Percentiles rank a stretch among this genome's conserved stretches.
These are phyloP conservation scores for Hypoxylon sp. DNA, from an alignment of 2,329 filamentous ascomycete genomes.

Conservation along the genomic window DNA sequence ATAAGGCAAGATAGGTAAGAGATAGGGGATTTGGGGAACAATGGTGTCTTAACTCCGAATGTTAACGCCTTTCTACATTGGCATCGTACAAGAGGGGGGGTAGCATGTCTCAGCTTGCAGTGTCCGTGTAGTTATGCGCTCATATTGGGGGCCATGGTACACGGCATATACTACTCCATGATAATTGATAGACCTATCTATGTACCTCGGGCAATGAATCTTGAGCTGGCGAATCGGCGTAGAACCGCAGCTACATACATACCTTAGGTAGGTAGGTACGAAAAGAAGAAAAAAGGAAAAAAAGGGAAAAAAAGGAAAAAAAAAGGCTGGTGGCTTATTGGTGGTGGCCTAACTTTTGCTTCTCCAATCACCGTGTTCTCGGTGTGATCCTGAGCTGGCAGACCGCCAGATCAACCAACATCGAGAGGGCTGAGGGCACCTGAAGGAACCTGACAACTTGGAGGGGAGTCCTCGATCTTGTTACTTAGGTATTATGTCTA, in stretches of 20 bases:
- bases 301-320: not conserved
- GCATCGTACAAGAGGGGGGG: not conserved
- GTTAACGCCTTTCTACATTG: not conserved
- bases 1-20: not conserved
- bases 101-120: not conserved
- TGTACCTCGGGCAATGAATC: not conserved
- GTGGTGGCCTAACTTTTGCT: constrained; percentile 28
- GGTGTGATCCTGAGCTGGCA: constrained; percentile 24
- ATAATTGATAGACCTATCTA: constrained; percentile 1
- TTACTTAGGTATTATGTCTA: constrained; percentile 17
- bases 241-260: constrained; percentile 14
- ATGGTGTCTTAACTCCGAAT: constrained; percentile 10
- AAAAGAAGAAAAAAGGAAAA: not conserved
- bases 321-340: constrained; percentile 15
- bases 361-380: constrained; percentile 10
- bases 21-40: not conserved
- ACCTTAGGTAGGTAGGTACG: no score
- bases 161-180: constrained; percentile 8
- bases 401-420: constrained; percentile 2
- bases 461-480: constrained; percentile 4
- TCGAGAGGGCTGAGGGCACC: constrained; percentile 15
- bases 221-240: constrained; percentile 9
- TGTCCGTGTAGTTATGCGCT: constrained; percentile 20
- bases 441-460: no score
- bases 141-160: constrained; percentile 17